Base-by-base conservation (phyloP, 805 yeast species). In the Zygotorulaspora sp. region DNA sequence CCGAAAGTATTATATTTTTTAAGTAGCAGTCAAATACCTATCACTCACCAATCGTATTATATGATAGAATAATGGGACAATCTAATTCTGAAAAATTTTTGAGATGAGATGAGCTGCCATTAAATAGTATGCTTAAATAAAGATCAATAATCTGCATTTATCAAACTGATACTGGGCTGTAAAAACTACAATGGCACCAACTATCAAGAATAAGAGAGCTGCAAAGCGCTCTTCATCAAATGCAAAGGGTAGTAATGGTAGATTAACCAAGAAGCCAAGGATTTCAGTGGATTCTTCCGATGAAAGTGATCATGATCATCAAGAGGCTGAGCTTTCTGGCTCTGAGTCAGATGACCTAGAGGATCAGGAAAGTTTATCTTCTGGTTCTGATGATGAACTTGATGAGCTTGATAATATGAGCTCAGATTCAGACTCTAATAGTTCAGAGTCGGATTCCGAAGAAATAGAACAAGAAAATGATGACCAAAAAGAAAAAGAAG, bases 241-340 rank as follows among this genome's bases (percentile, higher is more conserved):
- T 35, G 41, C 14, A 6, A 36, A 32, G 13, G 18, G 18, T 5
- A 15, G 32, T 6, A 32, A 25, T 23, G 24, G 26, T 13, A 53
- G 47, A 33, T 43, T 46, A 20, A 45, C 51, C n/a, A 56, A 57
- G 32, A 62, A 61, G 35, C 53, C 63, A 13, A 58, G 47, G 44
- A 54, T 59, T 26, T 53, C 63, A 15, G 49, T 53, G 6, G 63
- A 57, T 38, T 56, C 67, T 7, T 57, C 61, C 32, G 58, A 58
- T 23, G 63, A 60, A 21, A 52, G 49, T 18, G 56, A 51, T 16
- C 41, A 48, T 27, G 55, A 41, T 18, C n/a, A n/a, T n/a, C n/a
- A n/a, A n/a, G 28, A 30, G 18, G 43, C 35, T n/a, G 33, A 24
- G 8, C 30, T 38, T 7, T 44, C 47, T n/a, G 31, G 37, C 9